A percentile compares a stretch with the other conserved stretches of the same genome.
Evolutionary conservation across 2,329 filamentous ascomycete species (phyloP).

Genomic region (Leptographium flavum): DNA sequence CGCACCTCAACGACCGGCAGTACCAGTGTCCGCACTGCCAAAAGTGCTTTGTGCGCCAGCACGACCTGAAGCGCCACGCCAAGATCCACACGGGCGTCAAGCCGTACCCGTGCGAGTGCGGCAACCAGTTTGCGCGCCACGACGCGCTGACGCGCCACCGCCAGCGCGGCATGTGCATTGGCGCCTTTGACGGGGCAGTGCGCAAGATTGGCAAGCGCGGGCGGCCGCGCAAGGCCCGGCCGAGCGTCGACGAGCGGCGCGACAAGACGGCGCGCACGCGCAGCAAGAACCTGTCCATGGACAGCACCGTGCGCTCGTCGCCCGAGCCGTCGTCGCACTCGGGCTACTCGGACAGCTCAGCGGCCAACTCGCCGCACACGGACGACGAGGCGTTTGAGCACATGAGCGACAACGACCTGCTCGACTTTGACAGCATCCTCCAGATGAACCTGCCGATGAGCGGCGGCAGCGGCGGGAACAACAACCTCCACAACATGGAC

Average conservation of each 20-base stretch:
- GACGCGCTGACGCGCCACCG: conserved; percentile 89
- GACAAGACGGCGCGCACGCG: conserved; percentile 43
- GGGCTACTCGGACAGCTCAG: conserved; percentile 42
- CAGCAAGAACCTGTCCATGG: conserved; percentile 33
- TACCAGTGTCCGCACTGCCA: conserved; percentile 86
- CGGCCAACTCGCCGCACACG: conserved; percentile 35
- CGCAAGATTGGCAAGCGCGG: conserved; percentile 48
- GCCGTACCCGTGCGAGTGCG: conserved; percentile 87
- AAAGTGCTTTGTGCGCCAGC: conserved; percentile 93
- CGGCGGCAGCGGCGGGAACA: not conserved
- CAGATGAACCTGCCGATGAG: conserved; percentile 2
- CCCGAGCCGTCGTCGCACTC: conserved; percentile 35
- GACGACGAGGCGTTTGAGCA: conserved; percentile 24
- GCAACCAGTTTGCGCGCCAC: conserved; percentile 87
- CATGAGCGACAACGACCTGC: conserved; percentile 21
- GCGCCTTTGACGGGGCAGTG: conserved; percentile 70
- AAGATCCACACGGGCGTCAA: conserved; percentile 97
- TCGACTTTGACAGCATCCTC: conserved; percentile 23
- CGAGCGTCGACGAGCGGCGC: conserved; percentile 39
- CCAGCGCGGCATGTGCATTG: conserved; percentile 92
- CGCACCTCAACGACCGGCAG: conserved; percentile 89
- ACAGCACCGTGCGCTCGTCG: conserved; percentile 26
- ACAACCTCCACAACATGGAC: too few relatives aligned
- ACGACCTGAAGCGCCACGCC: conserved; percentile 91
- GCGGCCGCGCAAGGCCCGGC: conserved; percentile 46